Conservation (phyloP, 768 basidiomycete species). For the Amanita subjunquillea region DNA sequence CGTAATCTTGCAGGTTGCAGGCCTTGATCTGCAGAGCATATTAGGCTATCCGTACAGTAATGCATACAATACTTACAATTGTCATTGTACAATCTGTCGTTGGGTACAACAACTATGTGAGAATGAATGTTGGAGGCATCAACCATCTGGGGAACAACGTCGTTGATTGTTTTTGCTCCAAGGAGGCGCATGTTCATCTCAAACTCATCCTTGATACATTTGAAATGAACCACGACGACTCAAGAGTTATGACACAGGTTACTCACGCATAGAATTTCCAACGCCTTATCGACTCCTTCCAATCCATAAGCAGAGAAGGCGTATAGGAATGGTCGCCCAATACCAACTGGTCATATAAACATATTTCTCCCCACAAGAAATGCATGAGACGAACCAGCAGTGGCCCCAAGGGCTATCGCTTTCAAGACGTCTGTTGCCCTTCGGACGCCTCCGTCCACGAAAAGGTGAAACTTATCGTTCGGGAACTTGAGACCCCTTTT, state of each 20-base stretch:
- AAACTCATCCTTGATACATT: constrained; percentile 70
- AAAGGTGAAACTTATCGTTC: constrained; percentile 73
- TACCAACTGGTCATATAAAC: constrained; percentile 41
- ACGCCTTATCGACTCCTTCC: constrained; percentile 76
- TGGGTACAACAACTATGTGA: constrained; percentile 61
- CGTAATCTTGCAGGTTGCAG: constrained; percentile 23
- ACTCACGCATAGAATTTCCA: constrained; percentile 67
- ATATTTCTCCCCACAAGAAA: constrained; percentile 9
- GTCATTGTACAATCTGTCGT: constrained; percentile 61
- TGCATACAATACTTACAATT: constrained; percentile 60
- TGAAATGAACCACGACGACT: not conserved
- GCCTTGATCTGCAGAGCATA: constrained; percentile 22
- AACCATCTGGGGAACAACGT: constrained; percentile 85
- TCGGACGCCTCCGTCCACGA: constrained; percentile 91
- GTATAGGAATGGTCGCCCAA: constrained; percentile 83
- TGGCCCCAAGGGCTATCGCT: constrained; percentile 83
- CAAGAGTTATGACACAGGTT: not conserved
- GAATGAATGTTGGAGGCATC: constrained; percentile 61
- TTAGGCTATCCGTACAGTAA: constrained; percentile 9
- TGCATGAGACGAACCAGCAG: constrained; percentile 42
- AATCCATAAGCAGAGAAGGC: constrained; percentile 84
- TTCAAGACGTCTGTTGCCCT: constrained; percentile 87
- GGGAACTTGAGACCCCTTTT: constrained; percentile 64
- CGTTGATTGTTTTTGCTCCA: constrained; percentile 71
- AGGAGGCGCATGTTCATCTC: constrained; percentile 96